phyloP scores from a whole-genome alignment of 768 basidiomycete species.

The Lactarius quietus region DNA sequence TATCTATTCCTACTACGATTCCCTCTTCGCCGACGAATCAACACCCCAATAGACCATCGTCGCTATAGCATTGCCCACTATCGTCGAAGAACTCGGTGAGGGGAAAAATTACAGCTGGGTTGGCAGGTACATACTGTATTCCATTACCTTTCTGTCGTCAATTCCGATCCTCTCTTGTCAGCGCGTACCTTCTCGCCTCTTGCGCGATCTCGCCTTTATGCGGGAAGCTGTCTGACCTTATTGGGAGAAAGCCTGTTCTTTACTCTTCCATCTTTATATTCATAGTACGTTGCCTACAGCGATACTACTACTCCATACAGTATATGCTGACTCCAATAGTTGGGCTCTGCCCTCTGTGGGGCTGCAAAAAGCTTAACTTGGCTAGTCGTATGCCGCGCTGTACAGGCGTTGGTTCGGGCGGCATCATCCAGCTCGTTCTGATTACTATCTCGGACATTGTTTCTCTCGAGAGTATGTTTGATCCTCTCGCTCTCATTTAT shows the following conservation, averaged over 20 bases:
- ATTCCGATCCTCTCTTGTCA: conserved; percentile 28
- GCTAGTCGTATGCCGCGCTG: conserved; percentile 70
- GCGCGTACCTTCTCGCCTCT: conserved; percentile 71
- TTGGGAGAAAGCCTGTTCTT: conserved; percentile 67
- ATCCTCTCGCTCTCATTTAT: neutral
- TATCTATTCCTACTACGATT: conserved; percentile 13
- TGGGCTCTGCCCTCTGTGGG: conserved; percentile 79
- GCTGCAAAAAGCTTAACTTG: conserved; percentile 75
- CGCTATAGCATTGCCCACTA: conserved; percentile 49
- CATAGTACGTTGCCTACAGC: conserved; percentile 42
- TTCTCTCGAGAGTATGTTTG: conserved; percentile 62
- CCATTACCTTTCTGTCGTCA: neutral
- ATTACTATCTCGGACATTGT: conserved; percentile 85
- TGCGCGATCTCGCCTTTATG: conserved; percentile 67
- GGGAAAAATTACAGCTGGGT: conserved; percentile 51
- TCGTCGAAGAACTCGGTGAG: conserved; percentile 43
- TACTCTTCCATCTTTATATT: conserved; percentile 65
- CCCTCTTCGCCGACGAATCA: neutral
- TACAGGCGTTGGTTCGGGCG: conserved; percentile 86
- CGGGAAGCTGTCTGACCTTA: conserved; percentile 69
- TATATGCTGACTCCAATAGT: conserved; percentile 34
- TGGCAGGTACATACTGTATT: conserved; percentile 36
- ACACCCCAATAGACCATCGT: conserved; percentile 38
- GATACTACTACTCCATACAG: too few species aligned
- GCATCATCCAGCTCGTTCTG: conserved; percentile 70